Conservation (phyloP, 2,329 filamentous ascomycete genomes). For the Huntiella abstrusa region DNA sequence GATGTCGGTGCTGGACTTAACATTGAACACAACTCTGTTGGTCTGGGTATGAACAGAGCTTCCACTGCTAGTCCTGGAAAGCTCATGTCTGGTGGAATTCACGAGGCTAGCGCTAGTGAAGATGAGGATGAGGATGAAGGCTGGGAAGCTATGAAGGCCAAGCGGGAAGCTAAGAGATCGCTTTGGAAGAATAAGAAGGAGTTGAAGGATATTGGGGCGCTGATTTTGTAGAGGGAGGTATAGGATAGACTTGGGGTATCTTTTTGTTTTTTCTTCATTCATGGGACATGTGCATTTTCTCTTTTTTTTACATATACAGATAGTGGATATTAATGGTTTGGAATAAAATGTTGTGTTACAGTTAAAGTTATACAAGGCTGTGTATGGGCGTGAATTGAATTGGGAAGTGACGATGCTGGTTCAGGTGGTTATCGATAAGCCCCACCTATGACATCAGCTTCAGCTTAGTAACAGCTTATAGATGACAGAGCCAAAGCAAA, state of each 20-base stretch:
- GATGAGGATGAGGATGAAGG: conserved; percentile 50
- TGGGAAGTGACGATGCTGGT: not conserved
- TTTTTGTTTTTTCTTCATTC: not conserved
- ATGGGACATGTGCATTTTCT: conserved; percentile 6
- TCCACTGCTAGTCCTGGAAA: conserved; percentile 15
- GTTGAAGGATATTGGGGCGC: conserved; percentile 27
- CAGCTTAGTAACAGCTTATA: too few species aligned
- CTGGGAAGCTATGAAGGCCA: conserved; percentile 52
- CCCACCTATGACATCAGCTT: too few species aligned
- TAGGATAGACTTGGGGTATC: not conserved
- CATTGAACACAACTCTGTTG: conserved; percentile 13
- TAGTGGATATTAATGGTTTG: not conserved
- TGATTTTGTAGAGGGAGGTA: conserved; percentile 20
- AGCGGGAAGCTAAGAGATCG: conserved; percentile 49
- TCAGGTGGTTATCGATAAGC: not conserved
- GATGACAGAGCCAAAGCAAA: too few species aligned
- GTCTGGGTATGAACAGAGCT: conserved; percentile 18
- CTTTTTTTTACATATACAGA: not conserved
- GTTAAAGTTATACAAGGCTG: not conserved
- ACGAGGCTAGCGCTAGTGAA: conserved; percentile 15
- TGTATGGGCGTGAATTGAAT: not conserved
- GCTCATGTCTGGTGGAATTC: conserved; percentile 15
- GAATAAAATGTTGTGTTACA: not conserved
- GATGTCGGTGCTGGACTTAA: conserved; percentile 1
- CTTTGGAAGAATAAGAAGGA: conserved; percentile 45